These are phyloP conservation scores for Globisporangium spinosum DNA, from an alignment of 352 stramenopile species.

Conservation along the genomic window DNA sequence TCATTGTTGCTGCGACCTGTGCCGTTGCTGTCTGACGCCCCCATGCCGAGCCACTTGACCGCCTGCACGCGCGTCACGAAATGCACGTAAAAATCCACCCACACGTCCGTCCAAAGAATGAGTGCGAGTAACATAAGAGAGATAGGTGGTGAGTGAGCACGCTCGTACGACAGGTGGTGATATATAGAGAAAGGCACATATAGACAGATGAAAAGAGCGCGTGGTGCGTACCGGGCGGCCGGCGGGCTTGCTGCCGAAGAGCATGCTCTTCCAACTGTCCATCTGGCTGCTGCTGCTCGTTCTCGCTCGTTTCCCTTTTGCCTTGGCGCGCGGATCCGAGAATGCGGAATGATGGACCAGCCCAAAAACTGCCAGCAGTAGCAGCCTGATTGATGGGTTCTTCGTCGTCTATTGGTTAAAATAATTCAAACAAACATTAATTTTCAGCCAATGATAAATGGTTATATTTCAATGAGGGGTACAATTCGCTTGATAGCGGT, in stretches of 20 bases:
- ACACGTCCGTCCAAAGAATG: not conserved
- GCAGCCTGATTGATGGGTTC: not conserved
- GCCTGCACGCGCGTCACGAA: constrained; percentile 28
- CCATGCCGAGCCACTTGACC: constrained; percentile 85
- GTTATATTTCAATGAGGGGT: not conserved
- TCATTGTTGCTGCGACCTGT: constrained; percentile 32
- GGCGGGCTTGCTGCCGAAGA: constrained; percentile 34
- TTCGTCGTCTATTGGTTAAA: constrained; percentile 1
- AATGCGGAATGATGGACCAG: not conserved
- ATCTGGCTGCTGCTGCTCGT: constrained; percentile 15
- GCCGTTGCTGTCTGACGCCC: constrained; percentile 25
- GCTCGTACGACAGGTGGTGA: not conserved
- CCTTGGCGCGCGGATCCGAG: not conserved
- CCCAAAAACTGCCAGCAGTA: not conserved
- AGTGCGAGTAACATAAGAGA: not conserved
- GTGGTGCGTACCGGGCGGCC: constrained; percentile 14
- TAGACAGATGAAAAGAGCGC: not conserved
- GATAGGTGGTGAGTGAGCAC: not conserved
- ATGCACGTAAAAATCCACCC: not conserved
- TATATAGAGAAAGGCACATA: not conserved
- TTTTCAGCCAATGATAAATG: not conserved
- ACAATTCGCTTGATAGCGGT: not conserved
- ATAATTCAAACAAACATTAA: not conserved
- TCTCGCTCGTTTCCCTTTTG: constrained; percentile 1
- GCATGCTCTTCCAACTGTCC: constrained; percentile 36